These are phyloP conservation scores for Hyphopichia khmerensis DNA, from an alignment of 1,139 yeast species.

Conservation along the genomic window DNA sequence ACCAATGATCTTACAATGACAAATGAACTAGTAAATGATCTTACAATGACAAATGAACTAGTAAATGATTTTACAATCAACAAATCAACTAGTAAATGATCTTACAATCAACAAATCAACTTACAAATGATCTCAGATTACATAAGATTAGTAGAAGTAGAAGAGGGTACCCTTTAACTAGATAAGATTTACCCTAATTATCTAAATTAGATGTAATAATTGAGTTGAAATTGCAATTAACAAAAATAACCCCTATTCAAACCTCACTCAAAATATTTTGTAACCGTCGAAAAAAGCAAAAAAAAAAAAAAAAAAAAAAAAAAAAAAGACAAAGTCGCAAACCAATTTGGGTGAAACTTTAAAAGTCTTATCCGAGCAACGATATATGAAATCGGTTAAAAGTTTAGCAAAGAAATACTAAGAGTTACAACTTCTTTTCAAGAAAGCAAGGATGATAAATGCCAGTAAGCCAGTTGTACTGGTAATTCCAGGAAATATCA, in stretches of 20 bases:
- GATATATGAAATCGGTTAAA: neutral
- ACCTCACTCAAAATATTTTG: neutral
- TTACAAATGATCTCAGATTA: too few species aligned
- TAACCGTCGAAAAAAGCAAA: too few species aligned
- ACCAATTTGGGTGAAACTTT: neutral
- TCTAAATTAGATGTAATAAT: neutral
- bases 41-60: too few species aligned
- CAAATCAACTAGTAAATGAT: too few species aligned
- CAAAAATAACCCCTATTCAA: neutral
- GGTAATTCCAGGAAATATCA: neutral
- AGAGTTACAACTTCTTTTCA: neutral
- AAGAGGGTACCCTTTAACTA: too few species aligned
- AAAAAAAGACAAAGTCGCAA: neutral
- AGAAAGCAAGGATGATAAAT: neutral
- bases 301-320: too few species aligned
- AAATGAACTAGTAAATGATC: too few species aligned
- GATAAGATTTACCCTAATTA: too few species aligned
- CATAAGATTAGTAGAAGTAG: too few species aligned
- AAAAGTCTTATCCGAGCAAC: neutral
- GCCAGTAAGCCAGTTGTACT: neutral
- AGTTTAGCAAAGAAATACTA: neutral
- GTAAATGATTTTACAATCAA: too few species aligned
- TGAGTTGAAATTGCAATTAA: neutral
- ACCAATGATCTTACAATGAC: too few species aligned
- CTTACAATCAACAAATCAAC: too few species aligned